Percentiles rank a stretch among this genome's conserved stretches.
Evolutionary conservation across 345 rosid species (phyloP).

Genomic region (Erysimum cheiranthoides): DNA sequence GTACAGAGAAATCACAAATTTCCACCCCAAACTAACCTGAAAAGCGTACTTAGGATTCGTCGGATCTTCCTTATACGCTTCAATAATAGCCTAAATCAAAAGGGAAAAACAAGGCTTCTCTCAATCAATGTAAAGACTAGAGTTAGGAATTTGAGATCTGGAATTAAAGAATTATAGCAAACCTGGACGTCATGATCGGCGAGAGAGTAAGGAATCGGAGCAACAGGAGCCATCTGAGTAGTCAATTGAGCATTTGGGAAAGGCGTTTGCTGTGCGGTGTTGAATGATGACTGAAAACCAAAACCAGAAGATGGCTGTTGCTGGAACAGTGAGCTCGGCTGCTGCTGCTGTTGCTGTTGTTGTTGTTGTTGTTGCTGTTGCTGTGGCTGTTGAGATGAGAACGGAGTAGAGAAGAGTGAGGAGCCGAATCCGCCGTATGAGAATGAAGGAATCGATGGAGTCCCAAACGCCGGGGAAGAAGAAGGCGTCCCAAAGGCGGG

Average conservation of each 20-base stretch:
- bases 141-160: constrained; percentile 24
- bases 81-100: constrained; percentile 75
- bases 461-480: constrained; percentile 59
- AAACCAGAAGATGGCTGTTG: constrained; percentile 53
- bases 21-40: constrained; percentile 58
- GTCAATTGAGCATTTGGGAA: constrained; percentile 78
- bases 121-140: constrained; percentile 20
- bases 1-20: not conserved
- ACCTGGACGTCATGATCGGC: constrained; percentile 96
- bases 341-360: constrained; percentile 50
- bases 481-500: constrained; percentile 49
- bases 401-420: constrained; percentile 75
- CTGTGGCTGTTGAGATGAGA: constrained; percentile 67
- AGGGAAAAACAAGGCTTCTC: not conserved
- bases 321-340: constrained; percentile 54
- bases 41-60: constrained; percentile 86
- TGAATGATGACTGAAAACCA: constrained; percentile 47
- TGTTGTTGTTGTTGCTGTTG: constrained; percentile 47
- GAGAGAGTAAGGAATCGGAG: constrained; percentile 90
- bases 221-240: constrained; percentile 96
- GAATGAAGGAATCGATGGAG: constrained; percentile 66
- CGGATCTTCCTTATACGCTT: constrained; percentile 92
- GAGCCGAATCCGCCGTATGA: constrained; percentile 64
- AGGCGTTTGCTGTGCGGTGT: constrained; percentile 63
- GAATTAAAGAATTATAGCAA: not conserved